phyloP scores from a whole-genome alignment of 257 asterid species.

The Fraxinus excelsior region DNA sequence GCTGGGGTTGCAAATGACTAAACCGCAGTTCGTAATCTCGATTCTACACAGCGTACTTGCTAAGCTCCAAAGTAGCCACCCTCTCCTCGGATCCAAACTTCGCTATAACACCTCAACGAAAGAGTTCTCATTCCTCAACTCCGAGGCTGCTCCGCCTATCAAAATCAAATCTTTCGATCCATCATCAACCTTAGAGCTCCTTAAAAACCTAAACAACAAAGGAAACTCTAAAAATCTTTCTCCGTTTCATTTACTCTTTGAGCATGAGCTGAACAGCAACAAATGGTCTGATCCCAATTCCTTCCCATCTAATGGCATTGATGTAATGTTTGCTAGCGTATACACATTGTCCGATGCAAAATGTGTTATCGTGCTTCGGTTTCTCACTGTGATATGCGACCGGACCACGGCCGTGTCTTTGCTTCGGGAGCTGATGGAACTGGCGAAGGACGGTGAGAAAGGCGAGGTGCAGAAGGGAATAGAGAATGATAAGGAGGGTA shows the following conservation, averaged over 20 bases:
- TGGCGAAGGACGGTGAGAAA: slow-evolving; percentile 21
- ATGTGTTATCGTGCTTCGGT: slow-evolving; percentile 42
- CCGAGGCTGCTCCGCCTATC: slow-evolving; percentile 25
- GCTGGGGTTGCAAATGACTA: slow-evolving; percentile 44
- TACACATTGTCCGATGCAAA: slow-evolving; percentile 38
- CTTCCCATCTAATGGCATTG: slow-evolving; percentile 51
- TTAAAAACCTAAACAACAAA: slow-evolving; percentile 3
- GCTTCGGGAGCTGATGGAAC: slow-evolving; percentile 65
- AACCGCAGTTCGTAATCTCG: slow-evolving; percentile 28
- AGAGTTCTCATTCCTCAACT: slow-evolving; percentile 40
- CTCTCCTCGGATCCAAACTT: slow-evolving; percentile 55
- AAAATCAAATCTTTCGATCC: slow-evolving; percentile 31
- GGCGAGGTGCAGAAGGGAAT: slow-evolving; percentile 19
- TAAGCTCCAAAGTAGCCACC: slow-evolving; percentile 48
- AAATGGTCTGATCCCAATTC: slow-evolving; percentile 47
- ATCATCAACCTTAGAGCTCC: slow-evolving; percentile 36
- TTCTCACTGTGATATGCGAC: slow-evolving; percentile 68
- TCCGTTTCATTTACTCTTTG: slow-evolving; percentile 44
- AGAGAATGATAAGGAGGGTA: slow-evolving; percentile 44
- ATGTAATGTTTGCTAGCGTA: slow-evolving; percentile 33
- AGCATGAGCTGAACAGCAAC: slow-evolving; percentile 54
- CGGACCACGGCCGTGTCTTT: slow-evolving; percentile 65
- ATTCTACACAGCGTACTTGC: slow-evolving; percentile 31
- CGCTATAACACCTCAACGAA: slow-evolving; percentile 49
- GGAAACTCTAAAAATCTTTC: slow-evolving; percentile 20